These are phyloP conservation scores for Discostella stelligeroides DNA, from an alignment of 108 stramenopile genomes.

Conservation along the genomic window DNA sequence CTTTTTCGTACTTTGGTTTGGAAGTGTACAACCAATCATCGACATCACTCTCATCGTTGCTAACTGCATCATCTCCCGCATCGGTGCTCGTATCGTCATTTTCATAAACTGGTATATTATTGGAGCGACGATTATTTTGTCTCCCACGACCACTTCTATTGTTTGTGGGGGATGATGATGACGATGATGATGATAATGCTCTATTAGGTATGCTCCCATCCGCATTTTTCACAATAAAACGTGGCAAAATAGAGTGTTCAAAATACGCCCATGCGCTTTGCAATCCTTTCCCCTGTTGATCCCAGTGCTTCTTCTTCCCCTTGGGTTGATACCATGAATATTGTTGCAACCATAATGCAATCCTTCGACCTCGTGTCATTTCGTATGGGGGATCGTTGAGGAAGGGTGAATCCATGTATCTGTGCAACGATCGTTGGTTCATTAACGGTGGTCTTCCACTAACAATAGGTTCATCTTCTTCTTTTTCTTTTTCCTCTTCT, in stretches of 20 bases:
- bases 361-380: constrained; percentile 74
- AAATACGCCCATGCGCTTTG: constrained; percentile 86
- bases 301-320: constrained; percentile 36
- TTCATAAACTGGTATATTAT: constrained; percentile 20
- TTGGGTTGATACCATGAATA: constrained; percentile 78
- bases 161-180: not conserved
- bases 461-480: not conserved
- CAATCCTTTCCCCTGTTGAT: constrained; percentile 43
- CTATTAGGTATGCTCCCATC: constrained; percentile 30
- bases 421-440: constrained; percentile 23
- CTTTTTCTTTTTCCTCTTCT: not conserved
- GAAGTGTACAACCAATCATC: constrained; percentile 58
- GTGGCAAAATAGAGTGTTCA: constrained; percentile 81
- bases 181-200: too few relatives aligned
- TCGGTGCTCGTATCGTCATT: constrained; percentile 11
- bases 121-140: constrained; percentile 11
- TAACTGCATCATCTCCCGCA: constrained; percentile 10
- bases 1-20: constrained; percentile 47
- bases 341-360: constrained; percentile 60
- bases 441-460: constrained; percentile 38
- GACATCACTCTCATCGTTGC: constrained; percentile 30
- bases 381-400: constrained; percentile 48
- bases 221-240: constrained; percentile 46
- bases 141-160: constrained; percentile 11
- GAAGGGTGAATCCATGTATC: constrained; percentile 31